Percentiles rank a stretch among this genome's conserved stretches.
These are phyloP conservation scores for Pythium pyrilobum DNA, from an alignment of 352 stramenopile genomes.

Conservation along the genomic window DNA sequence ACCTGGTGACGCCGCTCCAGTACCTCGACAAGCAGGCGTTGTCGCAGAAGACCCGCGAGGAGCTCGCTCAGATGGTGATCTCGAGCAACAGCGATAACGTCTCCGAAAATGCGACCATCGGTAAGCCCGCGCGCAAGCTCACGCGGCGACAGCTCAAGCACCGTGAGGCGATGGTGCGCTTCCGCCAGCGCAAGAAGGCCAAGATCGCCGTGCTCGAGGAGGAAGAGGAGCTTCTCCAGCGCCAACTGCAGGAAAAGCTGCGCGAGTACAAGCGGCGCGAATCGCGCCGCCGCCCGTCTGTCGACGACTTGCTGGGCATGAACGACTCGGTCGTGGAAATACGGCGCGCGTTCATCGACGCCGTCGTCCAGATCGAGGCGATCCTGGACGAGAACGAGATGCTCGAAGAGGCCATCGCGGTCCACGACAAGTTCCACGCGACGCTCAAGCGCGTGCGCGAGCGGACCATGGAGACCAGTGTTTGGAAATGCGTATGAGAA, in stretches of 20 bases:
- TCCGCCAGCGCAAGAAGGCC: constrained; percentile 24
- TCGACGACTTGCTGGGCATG: constrained; percentile 11
- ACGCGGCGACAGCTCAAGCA: constrained; percentile 21
- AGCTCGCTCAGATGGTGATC: constrained; percentile 3
- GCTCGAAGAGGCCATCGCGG: constrained; percentile 17
- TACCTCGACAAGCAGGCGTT: constrained; percentile 1
- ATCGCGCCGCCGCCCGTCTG: background rate
- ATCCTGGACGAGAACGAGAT: constrained; percentile 21
- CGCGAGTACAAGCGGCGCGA: constrained; percentile 1
- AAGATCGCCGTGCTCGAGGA: constrained; percentile 22
- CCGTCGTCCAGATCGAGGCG: constrained; percentile 16
- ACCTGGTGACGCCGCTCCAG: background rate
- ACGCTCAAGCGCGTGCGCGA: constrained; percentile 18
- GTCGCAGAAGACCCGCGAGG: background rate
- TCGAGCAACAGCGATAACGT: constrained; percentile 2
- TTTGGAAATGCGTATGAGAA: constrained; percentile 21
- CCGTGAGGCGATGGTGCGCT: constrained; percentile 25
- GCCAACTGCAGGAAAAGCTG: constrained; percentile 11
- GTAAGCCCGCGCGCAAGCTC: constrained; percentile 10
- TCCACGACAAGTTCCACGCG: constrained; percentile 24
- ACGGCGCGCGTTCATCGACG: constrained; percentile 7
- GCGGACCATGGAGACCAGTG: constrained; percentile 8
- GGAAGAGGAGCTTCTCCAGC: constrained; percentile 16
- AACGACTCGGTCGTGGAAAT: constrained; percentile 5
- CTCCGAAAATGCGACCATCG: background rate